Percentiles rank a stretch among this genome's conserved stretches.
Conservation (phyloP, 139 green algal genomes). For the Chlorella sorokiniana region DNA sequence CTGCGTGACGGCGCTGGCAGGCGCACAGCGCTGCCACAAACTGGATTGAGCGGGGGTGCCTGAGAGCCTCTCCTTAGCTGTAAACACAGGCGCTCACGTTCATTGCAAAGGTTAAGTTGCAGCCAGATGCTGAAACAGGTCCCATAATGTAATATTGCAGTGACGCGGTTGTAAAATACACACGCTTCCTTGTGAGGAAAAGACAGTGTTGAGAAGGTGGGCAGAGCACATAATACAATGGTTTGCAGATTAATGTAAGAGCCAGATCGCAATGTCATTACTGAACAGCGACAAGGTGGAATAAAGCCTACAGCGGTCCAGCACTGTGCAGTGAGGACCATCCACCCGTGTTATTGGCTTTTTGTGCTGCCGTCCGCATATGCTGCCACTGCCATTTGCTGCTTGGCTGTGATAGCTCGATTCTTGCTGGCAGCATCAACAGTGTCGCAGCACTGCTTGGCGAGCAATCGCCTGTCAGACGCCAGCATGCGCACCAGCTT, state of each 20-base stretch:
- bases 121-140: background rate
- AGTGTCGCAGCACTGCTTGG: background rate
- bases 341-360: no score
- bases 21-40: conserved; percentile 22
- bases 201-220: no score
- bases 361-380: no score
- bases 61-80: background rate
- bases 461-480: background rate
- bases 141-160: background rate
- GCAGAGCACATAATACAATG: no score
- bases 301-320: no score
- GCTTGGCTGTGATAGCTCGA: background rate
- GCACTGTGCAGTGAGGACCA: no score
- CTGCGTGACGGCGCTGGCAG: conserved; percentile 35
- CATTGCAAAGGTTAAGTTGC: no score
- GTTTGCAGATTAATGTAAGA: background rate
- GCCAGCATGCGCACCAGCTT: conserved; percentile 13
- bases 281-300: no score
- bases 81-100: no score
- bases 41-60: no score
- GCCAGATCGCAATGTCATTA: background rate
- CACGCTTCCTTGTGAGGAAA: no score
- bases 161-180: no score
- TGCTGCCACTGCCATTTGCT: background rate
- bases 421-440: background rate